These are phyloP conservation scores for Theobroma cacao DNA, from an alignment of 345 rosid genomes.

Conservation along the genomic window DNA sequence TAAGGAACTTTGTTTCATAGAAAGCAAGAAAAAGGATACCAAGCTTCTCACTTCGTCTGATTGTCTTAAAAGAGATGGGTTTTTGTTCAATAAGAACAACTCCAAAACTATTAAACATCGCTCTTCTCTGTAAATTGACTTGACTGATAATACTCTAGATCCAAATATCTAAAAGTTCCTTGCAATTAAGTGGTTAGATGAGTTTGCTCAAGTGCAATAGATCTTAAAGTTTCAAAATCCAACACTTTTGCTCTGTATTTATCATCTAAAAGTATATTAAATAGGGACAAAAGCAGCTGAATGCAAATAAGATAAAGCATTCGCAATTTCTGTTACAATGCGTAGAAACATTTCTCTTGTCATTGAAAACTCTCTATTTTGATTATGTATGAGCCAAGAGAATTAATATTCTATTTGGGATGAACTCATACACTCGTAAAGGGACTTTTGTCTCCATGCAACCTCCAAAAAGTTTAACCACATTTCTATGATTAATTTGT, in stretches of 20 bases:
- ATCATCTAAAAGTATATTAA: conserved; percentile 20
- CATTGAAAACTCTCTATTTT: neutral
- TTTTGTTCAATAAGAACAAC: conserved; percentile 6
- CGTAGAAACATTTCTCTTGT: conserved; percentile 18
- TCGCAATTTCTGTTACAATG: conserved; percentile 10
- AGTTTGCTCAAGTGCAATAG: conserved; percentile 17
- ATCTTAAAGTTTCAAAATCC: conserved; percentile 23
- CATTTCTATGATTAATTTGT: conserved; percentile 25
- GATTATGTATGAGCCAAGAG: conserved; percentile 23
- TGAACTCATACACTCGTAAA: neutral
- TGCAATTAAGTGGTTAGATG: conserved; percentile 19
- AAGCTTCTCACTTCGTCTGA: neutral
- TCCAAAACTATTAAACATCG: too few relatives aligned
- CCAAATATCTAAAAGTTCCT: conserved; percentile 24
- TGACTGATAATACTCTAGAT: conserved; percentile 20
- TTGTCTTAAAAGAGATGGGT: too few relatives aligned
- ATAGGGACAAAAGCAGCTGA: conserved; percentile 18
- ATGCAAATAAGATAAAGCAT: conserved; percentile 24
- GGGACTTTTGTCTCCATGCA: neutral
- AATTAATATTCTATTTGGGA: conserved; percentile 15
- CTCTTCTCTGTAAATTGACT: too few relatives aligned
- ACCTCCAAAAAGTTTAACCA: neutral
- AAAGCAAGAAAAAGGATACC: neutral
- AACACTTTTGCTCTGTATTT: conserved; percentile 19
- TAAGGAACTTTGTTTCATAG: neutral